phyloP scores from a whole-genome alignment of 768 basidiomycete species.

The Lyophyllum decastes region DNA sequence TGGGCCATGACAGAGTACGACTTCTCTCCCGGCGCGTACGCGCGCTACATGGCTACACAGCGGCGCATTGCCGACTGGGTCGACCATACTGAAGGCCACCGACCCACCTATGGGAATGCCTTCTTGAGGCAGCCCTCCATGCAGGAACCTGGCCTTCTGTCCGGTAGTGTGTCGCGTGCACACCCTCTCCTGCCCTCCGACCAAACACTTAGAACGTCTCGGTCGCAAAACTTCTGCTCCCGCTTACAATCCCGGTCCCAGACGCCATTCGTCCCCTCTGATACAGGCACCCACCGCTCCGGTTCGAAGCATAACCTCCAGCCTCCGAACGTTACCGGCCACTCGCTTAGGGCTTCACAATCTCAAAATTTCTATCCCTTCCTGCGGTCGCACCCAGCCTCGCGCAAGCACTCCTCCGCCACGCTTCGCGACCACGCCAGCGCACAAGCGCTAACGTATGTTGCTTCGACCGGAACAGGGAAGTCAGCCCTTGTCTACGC shows the following conservation, averaged over 20 bases:
- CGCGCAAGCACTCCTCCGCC: background rate
- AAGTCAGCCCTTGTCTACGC: slow-evolving; percentile 11
- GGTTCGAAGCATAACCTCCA: background rate
- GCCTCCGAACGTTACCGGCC: background rate
- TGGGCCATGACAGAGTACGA: slow-evolving; percentile 54
- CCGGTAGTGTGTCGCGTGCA: too few relatives aligned
- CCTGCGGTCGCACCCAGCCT: too few relatives aligned
- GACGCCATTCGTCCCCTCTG: background rate
- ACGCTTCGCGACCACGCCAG: background rate
- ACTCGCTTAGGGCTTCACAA: background rate
- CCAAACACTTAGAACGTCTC: background rate
- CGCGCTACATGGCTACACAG: slow-evolving; percentile 41
- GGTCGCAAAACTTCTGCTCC: background rate
- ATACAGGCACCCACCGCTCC: background rate
- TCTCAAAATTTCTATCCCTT: slow-evolving; percentile 5
- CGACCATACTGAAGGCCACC: slow-evolving; percentile 28
- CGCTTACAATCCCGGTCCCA: background rate
- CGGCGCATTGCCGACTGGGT: slow-evolving; percentile 45
- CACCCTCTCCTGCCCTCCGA: too few relatives aligned
- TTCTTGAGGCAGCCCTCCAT: slow-evolving; percentile 3
- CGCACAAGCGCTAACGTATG: background rate
- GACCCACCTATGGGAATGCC: slow-evolving; percentile 16
- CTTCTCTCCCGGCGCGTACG: slow-evolving; percentile 49
- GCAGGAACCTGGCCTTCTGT: background rate
- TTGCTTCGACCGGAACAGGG: background rate